Conservation (phyloP, 169 alveolate species). For the Babesia caballi region DNA sequence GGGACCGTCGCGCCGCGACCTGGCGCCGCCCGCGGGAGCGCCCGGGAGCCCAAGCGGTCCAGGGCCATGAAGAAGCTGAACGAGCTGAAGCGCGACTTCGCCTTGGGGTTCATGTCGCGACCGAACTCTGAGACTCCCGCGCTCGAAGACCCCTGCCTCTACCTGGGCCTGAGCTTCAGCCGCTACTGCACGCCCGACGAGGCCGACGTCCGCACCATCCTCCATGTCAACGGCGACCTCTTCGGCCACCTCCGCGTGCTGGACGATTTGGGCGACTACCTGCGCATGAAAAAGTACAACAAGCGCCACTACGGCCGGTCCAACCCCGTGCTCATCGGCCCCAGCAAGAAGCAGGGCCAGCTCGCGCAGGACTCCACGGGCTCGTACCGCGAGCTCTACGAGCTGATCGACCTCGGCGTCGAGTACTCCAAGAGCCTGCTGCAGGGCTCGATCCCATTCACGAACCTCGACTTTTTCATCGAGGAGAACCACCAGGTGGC, state of each 20-base stretch:
- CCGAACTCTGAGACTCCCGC: neutral
- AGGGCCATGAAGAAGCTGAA: neutral
- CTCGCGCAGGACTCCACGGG: conserved; percentile 15
- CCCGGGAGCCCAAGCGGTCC: neutral
- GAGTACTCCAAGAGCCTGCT: conserved; percentile 37
- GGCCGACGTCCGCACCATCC: conserved; percentile 35
- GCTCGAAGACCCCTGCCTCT: conserved; percentile 13
- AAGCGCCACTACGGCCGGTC: conserved; percentile 9
- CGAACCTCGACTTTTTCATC: conserved; percentile 34
- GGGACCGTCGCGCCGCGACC: neutral
- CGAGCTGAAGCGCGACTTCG: conserved; percentile 1
- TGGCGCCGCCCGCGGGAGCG: neutral
- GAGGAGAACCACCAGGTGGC: conserved; percentile 17
- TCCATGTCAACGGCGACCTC: conserved; percentile 49
- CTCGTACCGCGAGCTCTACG: conserved; percentile 21
- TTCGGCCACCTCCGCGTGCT: conserved; percentile 48
- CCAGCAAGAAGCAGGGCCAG: conserved; percentile 12
- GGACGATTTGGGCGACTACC: conserved; percentile 36
- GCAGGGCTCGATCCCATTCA: conserved; percentile 39
- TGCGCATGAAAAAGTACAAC: conserved; percentile 38
- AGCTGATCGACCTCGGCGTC: conserved; percentile 54
- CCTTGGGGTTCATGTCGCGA: neutral
- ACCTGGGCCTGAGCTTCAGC: conserved; percentile 31
- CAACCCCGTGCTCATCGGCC: conserved; percentile 31
- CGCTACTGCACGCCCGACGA: conserved; percentile 47